Base-by-base conservation (phyloP, 208 protist genomes). In the Wallacemonas sp. region DNA sequence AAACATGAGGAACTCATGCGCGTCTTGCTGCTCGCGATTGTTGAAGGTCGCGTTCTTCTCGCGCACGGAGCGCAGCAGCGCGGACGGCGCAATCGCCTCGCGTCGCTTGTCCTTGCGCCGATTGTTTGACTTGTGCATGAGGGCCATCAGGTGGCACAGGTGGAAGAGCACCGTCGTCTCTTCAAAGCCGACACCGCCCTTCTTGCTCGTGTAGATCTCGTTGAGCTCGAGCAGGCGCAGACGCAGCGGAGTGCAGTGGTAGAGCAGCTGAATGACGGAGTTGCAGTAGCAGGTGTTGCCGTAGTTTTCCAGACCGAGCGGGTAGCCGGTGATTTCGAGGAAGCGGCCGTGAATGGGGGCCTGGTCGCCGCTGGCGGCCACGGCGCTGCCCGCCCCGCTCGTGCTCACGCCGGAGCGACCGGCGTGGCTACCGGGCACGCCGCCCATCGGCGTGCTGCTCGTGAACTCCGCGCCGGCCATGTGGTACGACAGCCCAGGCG, bases 261-360 rank as follows among this genome's bases (percentile, higher is more conserved):
- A 97, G 38, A 97, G 79, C 8, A 94, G 79, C 71, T 97, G 93
- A 25, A 97, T 67, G 3, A 96, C 90, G 1, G 86, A 81, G 76
- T 96, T 97, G 70, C 79, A 83, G 78, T 96, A 97, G 72, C 93
- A 97, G 11, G 87, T 96, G 75, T 94, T 96, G 38, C 91, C 91
- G 59, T 90, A 94, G 77, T 97, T 97, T 71, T 95, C 87, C 11
- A 97, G 64, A 5, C 90, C 92, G 26, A 93, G 62, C 28, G 84
- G 84, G 54, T 90, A 71, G 18, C 86, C 82, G 38, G 76, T 84
- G 65, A 92, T 92, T 65, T 89, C 86, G 28, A 92, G 71, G 44
- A 88, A 92, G 23, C 83, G 80, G 1, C 69, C 76, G 76, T 94
- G 82, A 42, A 88, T 74, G 2, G 65, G 57, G 25, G 55, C 2